phyloP scores from a whole-genome alignment of 257 asterid species.

The Nicotiana noctiflora region DNA sequence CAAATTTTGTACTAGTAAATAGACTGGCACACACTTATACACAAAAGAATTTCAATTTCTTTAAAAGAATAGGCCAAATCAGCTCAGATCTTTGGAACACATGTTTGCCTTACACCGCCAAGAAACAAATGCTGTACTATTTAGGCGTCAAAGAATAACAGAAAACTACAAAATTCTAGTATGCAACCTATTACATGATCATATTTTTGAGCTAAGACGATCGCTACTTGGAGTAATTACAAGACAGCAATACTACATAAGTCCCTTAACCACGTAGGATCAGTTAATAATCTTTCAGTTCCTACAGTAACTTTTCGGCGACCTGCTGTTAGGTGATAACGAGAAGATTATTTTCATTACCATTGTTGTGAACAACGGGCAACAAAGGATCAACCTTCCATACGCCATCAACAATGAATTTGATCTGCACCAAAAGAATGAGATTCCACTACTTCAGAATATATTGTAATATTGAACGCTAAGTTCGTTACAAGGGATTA shows the following conservation, averaged over 20 bases:
- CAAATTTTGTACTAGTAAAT: not conserved
- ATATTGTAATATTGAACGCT: not conserved
- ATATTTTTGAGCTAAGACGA: not conserved
- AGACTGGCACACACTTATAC: not conserved
- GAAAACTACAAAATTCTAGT: not conserved
- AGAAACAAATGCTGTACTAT: not conserved
- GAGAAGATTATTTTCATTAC: slow-evolving; percentile 66
- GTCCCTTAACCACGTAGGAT: not conserved
- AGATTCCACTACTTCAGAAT: not conserved
- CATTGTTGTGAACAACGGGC: slow-evolving; percentile 47
- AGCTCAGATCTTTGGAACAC: not conserved
- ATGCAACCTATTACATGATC: not conserved
- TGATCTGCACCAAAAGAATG: slow-evolving; percentile 46
- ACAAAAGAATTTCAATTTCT: not conserved
- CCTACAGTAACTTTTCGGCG: not conserved
- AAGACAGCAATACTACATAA: not conserved
- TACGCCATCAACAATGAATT: slow-evolving; percentile 80
- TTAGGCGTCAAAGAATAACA: not conserved
- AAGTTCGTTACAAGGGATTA: not conserved
- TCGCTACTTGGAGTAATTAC: not conserved
- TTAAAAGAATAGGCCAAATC: not conserved
- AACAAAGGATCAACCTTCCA: slow-evolving; percentile 84
- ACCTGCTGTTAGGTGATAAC: slow-evolving; percentile 29
- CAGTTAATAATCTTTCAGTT: not conserved
- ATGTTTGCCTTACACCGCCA: not conserved